phyloP scores from a whole-genome alignment of 176 grass and related monocot species.

The Carex cristatella region DNA sequence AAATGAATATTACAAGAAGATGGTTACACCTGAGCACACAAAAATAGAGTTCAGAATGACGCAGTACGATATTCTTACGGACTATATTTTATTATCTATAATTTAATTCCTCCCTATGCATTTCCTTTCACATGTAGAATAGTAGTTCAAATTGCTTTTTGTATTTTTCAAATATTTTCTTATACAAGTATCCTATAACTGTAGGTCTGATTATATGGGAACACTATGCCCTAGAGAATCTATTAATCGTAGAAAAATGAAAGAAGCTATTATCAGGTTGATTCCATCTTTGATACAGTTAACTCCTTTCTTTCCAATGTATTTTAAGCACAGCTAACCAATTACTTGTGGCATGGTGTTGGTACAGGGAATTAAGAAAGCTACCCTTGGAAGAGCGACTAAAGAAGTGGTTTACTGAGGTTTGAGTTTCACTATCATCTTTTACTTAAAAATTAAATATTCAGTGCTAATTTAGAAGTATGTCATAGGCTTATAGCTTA shows the following conservation, averaged over 20 bases:
- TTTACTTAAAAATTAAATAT: not conserved
- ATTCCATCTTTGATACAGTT: not conserved
- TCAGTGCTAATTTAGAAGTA: not conserved
- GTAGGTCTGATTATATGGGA: conserved; percentile 21
- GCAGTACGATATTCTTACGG: not conserved
- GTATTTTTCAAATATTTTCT: not conserved
- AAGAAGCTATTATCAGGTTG: conserved; percentile 22
- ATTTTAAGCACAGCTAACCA: not conserved
- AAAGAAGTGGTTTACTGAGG: conserved; percentile 24
- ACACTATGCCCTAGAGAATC: conserved; percentile 1
- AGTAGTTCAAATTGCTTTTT: not conserved
- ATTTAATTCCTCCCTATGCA: not conserved
- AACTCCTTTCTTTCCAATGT: not conserved
- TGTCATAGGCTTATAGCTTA: not conserved
- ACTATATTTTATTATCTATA: not conserved
- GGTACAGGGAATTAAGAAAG: conserved; percentile 1
- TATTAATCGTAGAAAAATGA: not conserved
- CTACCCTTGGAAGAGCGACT: conserved; percentile 23
- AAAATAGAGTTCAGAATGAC: conserved; percentile 18
- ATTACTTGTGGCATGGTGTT: not conserved
- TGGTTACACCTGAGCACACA: not conserved
- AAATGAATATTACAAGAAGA: conserved; percentile 8
- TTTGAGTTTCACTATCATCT: not conserved
- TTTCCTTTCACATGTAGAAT: not conserved
- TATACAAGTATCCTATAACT: not conserved